Evolutionary conservation across 306 rosid species (phyloP).

Genomic region (Cicer chorassanicum): DNA sequence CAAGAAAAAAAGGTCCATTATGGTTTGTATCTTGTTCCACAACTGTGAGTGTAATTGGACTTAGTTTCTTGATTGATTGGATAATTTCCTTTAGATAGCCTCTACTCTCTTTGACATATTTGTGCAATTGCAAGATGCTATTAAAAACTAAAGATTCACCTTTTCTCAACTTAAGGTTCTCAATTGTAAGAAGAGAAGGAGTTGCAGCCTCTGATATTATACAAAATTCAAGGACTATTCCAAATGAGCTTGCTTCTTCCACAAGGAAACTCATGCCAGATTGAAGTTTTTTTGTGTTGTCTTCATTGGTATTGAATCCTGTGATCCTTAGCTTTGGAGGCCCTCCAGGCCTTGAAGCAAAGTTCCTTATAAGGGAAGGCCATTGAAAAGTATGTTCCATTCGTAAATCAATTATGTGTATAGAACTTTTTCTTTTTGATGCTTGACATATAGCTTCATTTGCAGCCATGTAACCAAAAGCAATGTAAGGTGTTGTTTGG

Average conservation of each 20-base stretch:
- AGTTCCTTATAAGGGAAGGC: constrained; percentile 75
- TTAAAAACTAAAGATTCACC: constrained; percentile 70
- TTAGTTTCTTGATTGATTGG: constrained; percentile 68
- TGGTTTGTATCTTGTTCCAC: constrained; percentile 89
- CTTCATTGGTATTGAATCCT: constrained; percentile 47
- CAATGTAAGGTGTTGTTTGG: constrained; percentile 80
- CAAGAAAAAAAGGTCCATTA: constrained; percentile 82
- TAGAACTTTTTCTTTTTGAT: constrained; percentile 59
- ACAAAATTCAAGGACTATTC: constrained; percentile 56
- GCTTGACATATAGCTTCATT: constrained; percentile 75
- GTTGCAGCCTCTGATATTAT: constrained; percentile 53
- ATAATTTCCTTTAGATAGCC: constrained; percentile 68
- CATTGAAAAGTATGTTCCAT: constrained; percentile 78
- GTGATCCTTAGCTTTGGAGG: constrained; percentile 68
- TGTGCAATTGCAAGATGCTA: constrained; percentile 65
- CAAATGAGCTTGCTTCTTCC: constrained; percentile 65
- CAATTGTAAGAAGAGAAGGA: constrained; percentile 61
- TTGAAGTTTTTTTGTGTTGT: constrained; percentile 47
- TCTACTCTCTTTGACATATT: constrained; percentile 72
- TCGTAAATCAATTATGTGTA: constrained; percentile 74
- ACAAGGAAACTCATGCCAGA: constrained; percentile 56
- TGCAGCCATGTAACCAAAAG: constrained; percentile 81
- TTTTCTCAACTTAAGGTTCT: constrained; percentile 66
- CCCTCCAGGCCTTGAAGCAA: constrained; percentile 70
- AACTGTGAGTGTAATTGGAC: constrained; percentile 59